These are phyloP conservation scores for Sisymbrium irio DNA, from an alignment of 345 rosid species.

Conservation along the genomic window DNA sequence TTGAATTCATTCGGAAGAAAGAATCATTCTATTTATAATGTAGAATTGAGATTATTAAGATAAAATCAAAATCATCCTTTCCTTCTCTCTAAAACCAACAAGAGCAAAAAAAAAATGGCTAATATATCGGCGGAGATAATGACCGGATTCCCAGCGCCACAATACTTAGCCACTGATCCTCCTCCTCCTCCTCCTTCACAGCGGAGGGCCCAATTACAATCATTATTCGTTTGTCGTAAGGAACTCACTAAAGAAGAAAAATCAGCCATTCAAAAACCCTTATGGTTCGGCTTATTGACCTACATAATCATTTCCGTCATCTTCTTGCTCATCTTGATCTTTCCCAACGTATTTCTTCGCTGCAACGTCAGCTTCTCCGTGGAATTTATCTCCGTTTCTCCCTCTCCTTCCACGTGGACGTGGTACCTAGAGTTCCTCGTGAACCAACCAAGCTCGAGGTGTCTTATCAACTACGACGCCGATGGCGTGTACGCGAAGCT, in stretches of 20 bases:
- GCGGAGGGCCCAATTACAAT: neutral
- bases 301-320: accelerated
- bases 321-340: neutral
- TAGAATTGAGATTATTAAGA: neutral
- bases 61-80: neutral
- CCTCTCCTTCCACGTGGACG: neutral
- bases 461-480: neutral
- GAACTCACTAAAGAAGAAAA: neutral
- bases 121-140: neutral
- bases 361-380: slow-evolving; percentile 5
- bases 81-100: neutral
- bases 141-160: neutral
- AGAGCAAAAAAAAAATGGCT: neutral
- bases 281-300: neutral
- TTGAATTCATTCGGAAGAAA: no score
- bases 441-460: neutral
- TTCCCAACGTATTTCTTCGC: neutral
- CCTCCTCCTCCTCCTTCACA: neutral
- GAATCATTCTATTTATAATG: neutral
- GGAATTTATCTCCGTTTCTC: neutral
- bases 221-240: neutral
- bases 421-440: slow-evolving; percentile 7
- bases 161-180: neutral
- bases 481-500: slow-evolving; percentile 10
- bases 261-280: neutral